A percentile compares a stretch with the other conserved stretches of the same genome.
Evolutionary conservation across 2,329 filamentous ascomycete species (phyloP).

Genomic region (Dactylonectria macrodidyma): DNA sequence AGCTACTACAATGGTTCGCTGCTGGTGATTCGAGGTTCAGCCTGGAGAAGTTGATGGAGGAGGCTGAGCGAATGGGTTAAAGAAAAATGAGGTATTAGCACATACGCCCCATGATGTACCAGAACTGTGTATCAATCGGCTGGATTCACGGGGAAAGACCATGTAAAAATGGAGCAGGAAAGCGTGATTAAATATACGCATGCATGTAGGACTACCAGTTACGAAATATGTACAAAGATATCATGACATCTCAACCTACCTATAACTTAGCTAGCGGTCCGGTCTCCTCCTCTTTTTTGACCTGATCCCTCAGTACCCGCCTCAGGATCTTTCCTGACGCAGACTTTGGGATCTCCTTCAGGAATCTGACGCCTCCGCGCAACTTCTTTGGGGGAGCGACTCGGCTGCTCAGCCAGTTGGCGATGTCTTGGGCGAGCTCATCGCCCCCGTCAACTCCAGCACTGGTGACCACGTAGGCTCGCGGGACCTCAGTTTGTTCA

Average conservation of each 20-base stretch:
- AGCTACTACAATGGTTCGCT: conserved; percentile 86
- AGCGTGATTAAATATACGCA: conserved; percentile 8
- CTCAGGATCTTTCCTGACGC: conserved; percentile 66
- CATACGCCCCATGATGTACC: background rate
- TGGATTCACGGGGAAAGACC: conserved; percentile 10
- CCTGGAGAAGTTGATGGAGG: conserved; percentile 87
- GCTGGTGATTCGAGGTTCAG: conserved; percentile 84
- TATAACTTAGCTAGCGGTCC: conserved; percentile 55
- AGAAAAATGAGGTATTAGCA: background rate
- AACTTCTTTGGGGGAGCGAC: conserved; percentile 78
- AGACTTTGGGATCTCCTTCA: conserved; percentile 80
- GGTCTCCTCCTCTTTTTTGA: conserved; percentile 53
- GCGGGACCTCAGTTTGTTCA: conserved; percentile 77
- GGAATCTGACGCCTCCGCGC: conserved; percentile 79
- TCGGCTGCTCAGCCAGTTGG: conserved; percentile 63
- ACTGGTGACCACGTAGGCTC: conserved; percentile 59
- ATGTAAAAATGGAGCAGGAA: background rate
- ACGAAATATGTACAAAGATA: conserved; percentile 21
- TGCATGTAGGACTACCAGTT: conserved; percentile 34
- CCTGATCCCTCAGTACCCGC: conserved; percentile 64
- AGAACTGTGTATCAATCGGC: conserved; percentile 3
- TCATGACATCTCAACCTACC: background rate
- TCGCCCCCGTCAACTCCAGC: conserved; percentile 55
- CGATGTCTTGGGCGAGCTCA: conserved; percentile 53
- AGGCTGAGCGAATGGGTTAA: conserved; percentile 84